Evolutionary conservation across 2,329 filamentous ascomycete species (phyloP), one percentile per base, ranked within the genome.

Genomic region (Fusarium guadeloupense): DNA sequence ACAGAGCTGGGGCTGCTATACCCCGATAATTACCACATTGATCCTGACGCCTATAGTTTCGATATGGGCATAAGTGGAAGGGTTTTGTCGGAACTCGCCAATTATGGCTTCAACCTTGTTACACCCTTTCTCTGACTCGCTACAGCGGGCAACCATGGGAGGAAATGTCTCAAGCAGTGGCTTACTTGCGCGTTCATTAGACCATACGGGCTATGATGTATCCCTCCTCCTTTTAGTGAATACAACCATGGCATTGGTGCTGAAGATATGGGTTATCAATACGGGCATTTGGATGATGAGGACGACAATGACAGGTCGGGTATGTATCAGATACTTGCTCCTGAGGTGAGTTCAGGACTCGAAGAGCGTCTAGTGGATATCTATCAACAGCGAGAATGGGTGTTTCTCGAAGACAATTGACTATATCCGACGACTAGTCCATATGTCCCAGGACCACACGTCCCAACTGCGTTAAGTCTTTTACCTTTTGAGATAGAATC

Each of bases 1-100:
- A 28, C 26, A n/a, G 5, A 34, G 28, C 10, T 21, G 3, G 23
- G 42, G 9, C 17, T 64, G 4, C 16, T 62, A 19, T 64, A 30
- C 20, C 61, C 61, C 5, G 58, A 62, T 7, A 55, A 6, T 16
- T 4, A 58, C 28, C 59, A 62, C 14, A 2, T 41, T 34, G 23
- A 54, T n/a, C 17, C 31, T 3, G 0, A 17, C 9, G 4, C 6
- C 10, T 62, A 64, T 38, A 54, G 30, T 4, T 34, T 16, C 4
- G 54, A 59, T 5, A 28, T 34, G 14, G 52, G 41, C 12, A 14
- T 54, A 5, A 3, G 14, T 9, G 21, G 21, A 19, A 46, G 26
- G 8, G 26, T 4, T 14, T 13, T 19, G 13, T 4, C 13, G n/a
- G 4, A 13, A 5, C 16, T 46, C 9, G 33, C 10, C 10, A 28